Conservation (phyloP, 73 alveolate genomes). For the Uronychia binucleata region DNA sequence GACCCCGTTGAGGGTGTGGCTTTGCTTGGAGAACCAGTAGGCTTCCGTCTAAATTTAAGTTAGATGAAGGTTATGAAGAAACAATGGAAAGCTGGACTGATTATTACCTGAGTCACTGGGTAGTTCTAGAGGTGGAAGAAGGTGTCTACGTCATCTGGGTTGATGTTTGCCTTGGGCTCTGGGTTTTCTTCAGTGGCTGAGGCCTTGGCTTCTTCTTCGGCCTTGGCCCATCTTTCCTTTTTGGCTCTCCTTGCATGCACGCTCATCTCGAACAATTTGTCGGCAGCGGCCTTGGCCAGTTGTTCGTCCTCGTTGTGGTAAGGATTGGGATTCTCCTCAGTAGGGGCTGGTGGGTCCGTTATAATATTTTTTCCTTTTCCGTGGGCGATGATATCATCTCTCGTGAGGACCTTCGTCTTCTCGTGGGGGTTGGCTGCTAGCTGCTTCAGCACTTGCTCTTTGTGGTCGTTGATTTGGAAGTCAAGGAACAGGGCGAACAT, state of each 20-base stretch:
- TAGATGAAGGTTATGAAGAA: neutral
- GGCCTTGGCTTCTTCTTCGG: slow-evolving; percentile 44
- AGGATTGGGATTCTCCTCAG: slow-evolving; percentile 17
- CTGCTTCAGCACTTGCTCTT: no score
- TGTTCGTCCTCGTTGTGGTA: slow-evolving; percentile 25
- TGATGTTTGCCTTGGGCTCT: slow-evolving; percentile 12
- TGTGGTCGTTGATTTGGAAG: slow-evolving; percentile 34
- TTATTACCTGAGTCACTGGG: slow-evolving; percentile 35
- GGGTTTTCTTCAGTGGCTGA: slow-evolving; percentile 26
- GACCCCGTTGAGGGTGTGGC: slow-evolving; percentile 19
- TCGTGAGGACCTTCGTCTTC: slow-evolving; percentile 31
- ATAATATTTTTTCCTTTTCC: slow-evolving; percentile 46
- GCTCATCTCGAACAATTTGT: slow-evolving; percentile 46
- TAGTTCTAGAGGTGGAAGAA: slow-evolving; percentile 41
- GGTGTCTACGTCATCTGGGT: slow-evolving; percentile 27
- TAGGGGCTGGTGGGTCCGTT: slow-evolving; percentile 34
- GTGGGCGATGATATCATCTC: slow-evolving; percentile 58
- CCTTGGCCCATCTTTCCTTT: slow-evolving; percentile 39
- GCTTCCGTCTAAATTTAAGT: slow-evolving; percentile 19
- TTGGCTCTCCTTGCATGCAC: slow-evolving; percentile 60
- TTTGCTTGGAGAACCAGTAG: slow-evolving; percentile 28
- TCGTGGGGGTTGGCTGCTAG: no score
- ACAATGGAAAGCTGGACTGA: neutral
- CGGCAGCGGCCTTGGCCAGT: slow-evolving; percentile 60
- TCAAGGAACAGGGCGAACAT: slow-evolving; percentile 32